Conservation (phyloP, 306 rosid genomes). For the Castanospermum australe region DNA sequence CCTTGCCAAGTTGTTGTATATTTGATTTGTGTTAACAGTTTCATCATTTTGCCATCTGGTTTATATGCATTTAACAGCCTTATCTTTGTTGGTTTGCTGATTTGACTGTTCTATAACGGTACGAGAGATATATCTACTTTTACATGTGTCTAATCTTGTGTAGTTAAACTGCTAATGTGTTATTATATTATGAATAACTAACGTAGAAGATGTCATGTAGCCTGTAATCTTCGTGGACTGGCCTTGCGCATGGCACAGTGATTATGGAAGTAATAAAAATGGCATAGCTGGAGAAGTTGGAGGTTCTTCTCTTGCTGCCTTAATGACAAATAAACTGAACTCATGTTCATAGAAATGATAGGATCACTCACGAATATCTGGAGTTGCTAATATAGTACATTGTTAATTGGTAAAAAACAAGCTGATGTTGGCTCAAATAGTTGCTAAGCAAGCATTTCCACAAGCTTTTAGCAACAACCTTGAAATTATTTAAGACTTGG, state of each 20-base stretch:
- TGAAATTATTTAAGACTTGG: background rate
- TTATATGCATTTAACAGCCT: background rate
- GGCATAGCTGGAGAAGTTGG: background rate
- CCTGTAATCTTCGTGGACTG: background rate
- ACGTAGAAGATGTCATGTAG: background rate
- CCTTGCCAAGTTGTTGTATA: background rate
- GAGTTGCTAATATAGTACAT: background rate
- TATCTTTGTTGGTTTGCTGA: background rate
- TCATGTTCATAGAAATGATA: background rate
- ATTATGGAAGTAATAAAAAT: background rate
- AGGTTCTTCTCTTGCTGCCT: background rate
- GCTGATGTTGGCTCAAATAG: background rate
- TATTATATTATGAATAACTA: background rate
- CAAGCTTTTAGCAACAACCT: background rate
- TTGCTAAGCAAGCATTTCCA: background rate
- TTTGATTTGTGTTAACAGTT: background rate
- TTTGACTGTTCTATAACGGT: background rate
- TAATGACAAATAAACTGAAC: background rate
- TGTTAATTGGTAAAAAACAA: background rate
- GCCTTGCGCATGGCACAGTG: background rate
- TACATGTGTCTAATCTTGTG: background rate
- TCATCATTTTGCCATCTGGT: background rate
- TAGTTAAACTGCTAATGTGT: background rate
- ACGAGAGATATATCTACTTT: background rate
- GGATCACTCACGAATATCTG: background rate